Conservation (phyloP, 164 flowering plant species). For the Stephania cephalantha region DNA sequence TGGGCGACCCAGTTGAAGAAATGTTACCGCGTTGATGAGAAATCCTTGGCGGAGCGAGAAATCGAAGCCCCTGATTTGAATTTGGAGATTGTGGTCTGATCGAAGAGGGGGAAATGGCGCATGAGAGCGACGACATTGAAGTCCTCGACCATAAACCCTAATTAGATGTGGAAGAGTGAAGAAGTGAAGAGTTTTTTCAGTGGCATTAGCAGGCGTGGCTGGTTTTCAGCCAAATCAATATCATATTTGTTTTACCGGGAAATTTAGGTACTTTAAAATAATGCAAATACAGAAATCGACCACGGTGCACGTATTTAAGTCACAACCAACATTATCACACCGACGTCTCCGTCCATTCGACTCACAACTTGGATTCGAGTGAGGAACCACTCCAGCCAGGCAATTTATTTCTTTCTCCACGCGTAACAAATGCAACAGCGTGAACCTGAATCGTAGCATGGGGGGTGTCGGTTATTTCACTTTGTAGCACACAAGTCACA, state of each 20-base stretch:
- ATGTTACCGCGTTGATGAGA: slow-evolving; percentile 13
- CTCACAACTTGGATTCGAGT: too few relatives aligned
- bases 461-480: too few relatives aligned
- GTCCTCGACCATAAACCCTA: background rate
- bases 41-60: slow-evolving; percentile 17
- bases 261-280: background rate
- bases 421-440: too few relatives aligned
- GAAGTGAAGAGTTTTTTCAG: too few relatives aligned
- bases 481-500: too few relatives aligned
- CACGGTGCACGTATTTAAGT: too few relatives aligned
- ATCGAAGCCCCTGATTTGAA: slow-evolving; percentile 17
- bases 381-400: too few relatives aligned
- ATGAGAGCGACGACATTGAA: background rate
- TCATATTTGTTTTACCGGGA: background rate
- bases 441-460: too few relatives aligned
- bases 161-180: background rate
- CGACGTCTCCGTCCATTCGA: too few relatives aligned
- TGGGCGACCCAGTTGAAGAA: background rate
- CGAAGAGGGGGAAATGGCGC: slow-evolving; percentile 29
- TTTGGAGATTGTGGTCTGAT: slow-evolving; percentile 25
- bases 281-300: too few relatives aligned
- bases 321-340: too few relatives aligned
- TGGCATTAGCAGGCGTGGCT: slow-evolving; percentile 25
- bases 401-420: too few relatives aligned
- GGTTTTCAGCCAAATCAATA: slow-evolving; percentile 19